Evolutionary conservation across 2,329 filamentous ascomycete genomes (phyloP).

Genomic region (Xylariomycetidae sp.): DNA sequence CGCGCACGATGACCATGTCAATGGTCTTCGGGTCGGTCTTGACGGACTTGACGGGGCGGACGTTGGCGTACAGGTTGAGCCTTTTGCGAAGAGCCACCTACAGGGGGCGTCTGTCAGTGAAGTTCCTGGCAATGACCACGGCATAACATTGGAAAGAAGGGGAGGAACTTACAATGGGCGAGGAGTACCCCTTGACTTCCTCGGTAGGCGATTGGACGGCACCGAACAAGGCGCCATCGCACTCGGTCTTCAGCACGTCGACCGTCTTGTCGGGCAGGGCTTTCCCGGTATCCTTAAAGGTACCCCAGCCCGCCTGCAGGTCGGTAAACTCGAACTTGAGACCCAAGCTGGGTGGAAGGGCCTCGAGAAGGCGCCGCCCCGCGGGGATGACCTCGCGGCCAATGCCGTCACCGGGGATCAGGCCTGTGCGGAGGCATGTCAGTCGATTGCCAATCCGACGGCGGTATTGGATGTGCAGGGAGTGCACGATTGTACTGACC

Average conservation of each 20-base stretch:
- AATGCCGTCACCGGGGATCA: slow-evolving; percentile 97
- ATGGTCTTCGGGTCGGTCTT: slow-evolving; percentile 61
- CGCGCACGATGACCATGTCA: slow-evolving; percentile 95
- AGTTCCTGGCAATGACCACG: neutral
- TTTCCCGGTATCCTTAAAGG: slow-evolving; percentile 82
- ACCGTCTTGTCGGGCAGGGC: slow-evolving; percentile 90
- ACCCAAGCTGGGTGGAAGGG: slow-evolving; percentile 81
- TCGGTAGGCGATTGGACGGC: slow-evolving; percentile 89
- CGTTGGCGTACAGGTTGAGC: slow-evolving; percentile 93
- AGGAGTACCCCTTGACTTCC: slow-evolving; percentile 91
- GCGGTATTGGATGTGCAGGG: neutral
- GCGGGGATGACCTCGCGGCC: slow-evolving; percentile 97
- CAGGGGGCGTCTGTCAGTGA: too few species aligned
- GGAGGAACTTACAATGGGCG: slow-evolving; percentile 62
- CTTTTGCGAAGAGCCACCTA: slow-evolving; percentile 90
- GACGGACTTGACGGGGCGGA: slow-evolving; percentile 87
- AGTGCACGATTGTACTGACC: slow-evolving; percentile 37
- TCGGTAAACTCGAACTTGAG: slow-evolving; percentile 93
- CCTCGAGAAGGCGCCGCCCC: slow-evolving; percentile 84
- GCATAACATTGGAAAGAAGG: neutral
- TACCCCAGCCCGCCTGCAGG: slow-evolving; percentile 88
- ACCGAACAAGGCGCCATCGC: slow-evolving; percentile 93
- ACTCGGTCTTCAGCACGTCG: slow-evolving; percentile 80
- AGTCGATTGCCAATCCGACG: neutral
- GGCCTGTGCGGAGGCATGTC: slow-evolving; percentile 47